These are phyloP conservation scores for Globisporangium cylindrosporum DNA, from an alignment of 352 stramenopile species.

Conservation along the genomic window DNA sequence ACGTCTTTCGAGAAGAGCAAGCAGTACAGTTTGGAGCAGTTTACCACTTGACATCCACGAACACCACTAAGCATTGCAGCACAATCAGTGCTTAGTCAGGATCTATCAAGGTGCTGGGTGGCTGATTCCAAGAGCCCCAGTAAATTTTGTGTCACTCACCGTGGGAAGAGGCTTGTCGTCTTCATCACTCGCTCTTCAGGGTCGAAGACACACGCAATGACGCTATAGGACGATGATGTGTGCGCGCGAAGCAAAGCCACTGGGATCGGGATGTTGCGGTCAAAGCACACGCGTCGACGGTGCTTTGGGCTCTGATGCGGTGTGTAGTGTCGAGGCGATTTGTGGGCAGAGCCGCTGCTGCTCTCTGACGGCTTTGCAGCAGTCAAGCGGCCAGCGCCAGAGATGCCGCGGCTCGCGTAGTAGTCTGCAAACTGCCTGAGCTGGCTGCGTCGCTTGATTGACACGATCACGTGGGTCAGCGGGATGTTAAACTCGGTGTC, in stretches of 20 bases:
- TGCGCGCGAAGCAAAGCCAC: slow-evolving; percentile 22
- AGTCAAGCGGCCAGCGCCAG: slow-evolving; percentile 46
- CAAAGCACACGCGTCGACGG: slow-evolving; percentile 2
- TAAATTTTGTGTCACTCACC: slow-evolving; percentile 13
- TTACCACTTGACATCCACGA: slow-evolving; percentile 25
- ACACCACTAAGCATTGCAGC: slow-evolving; percentile 8
- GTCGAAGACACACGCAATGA: slow-evolving; percentile 42
- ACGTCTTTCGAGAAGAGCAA: slow-evolving; percentile 36
- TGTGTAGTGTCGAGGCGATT: neutral
- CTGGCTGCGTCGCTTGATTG: slow-evolving; percentile 62
- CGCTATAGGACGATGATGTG: slow-evolving; percentile 14
- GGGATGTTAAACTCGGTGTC: slow-evolving; percentile 45
- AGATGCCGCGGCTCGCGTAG: slow-evolving; percentile 66
- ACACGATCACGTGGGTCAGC: slow-evolving; percentile 65
- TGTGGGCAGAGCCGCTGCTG: neutral
- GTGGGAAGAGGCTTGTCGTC: slow-evolving; percentile 14
- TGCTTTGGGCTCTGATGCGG: slow-evolving; percentile 2
- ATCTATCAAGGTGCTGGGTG: neutral
- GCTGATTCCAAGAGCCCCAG: neutral
- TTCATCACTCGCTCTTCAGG: slow-evolving; percentile 20
- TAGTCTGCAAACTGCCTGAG: slow-evolving; percentile 68
- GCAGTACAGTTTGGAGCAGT: slow-evolving; percentile 49
- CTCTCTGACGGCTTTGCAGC: slow-evolving; percentile 5
- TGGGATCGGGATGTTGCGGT: neutral
- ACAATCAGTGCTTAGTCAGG: neutral